Evolutionary conservation across 176 grass and related monocot species (phyloP).

Genomic region (Oryza punctata): DNA sequence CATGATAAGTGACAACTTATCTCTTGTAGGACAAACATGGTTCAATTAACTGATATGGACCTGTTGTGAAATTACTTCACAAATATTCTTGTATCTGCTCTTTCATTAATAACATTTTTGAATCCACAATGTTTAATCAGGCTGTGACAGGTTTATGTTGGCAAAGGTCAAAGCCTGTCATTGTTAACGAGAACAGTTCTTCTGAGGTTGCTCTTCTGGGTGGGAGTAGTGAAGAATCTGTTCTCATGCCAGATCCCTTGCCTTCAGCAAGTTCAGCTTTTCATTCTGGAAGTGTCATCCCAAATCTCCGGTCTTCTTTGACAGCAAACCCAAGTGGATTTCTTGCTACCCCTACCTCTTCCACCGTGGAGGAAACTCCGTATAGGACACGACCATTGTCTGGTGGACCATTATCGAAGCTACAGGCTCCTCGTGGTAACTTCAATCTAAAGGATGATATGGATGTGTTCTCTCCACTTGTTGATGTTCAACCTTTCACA

Average conservation of each 20-base stretch:
- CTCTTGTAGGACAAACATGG: constrained; percentile 16
- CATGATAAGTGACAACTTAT: constrained; percentile 29
- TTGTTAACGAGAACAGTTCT: constrained; percentile 85
- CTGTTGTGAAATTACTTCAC: constrained; percentile 22
- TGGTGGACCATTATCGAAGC: constrained; percentile 60
- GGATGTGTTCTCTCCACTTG: constrained; percentile 99
- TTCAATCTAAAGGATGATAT: constrained; percentile 94
- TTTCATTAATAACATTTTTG: constrained; percentile 33
- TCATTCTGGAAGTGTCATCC: constrained; percentile 51
- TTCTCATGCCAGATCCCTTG: constrained; percentile 97
- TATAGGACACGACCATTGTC: constrained; percentile 51
- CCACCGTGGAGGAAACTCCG: constrained; percentile 58
- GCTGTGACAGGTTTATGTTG: constrained; percentile 90
- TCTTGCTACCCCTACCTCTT: constrained; percentile 42
- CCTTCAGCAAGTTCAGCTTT: constrained; percentile 61
- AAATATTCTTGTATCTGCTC: constrained; percentile 11
- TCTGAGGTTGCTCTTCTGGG: constrained; percentile 94
- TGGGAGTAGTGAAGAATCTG: constrained; percentile 77
- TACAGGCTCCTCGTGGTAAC: constrained; percentile 62
- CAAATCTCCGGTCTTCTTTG: constrained; percentile 65
- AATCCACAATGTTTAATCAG: constrained; percentile 51
- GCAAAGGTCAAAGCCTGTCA: constrained; percentile 90
- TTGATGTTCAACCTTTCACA: constrained; percentile 95
- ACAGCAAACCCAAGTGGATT: constrained; percentile 47
- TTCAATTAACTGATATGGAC: constrained; percentile 22